Conservation (phyloP, 352 stramenopile genomes). For the Aphanomyces astaci region DNA sequence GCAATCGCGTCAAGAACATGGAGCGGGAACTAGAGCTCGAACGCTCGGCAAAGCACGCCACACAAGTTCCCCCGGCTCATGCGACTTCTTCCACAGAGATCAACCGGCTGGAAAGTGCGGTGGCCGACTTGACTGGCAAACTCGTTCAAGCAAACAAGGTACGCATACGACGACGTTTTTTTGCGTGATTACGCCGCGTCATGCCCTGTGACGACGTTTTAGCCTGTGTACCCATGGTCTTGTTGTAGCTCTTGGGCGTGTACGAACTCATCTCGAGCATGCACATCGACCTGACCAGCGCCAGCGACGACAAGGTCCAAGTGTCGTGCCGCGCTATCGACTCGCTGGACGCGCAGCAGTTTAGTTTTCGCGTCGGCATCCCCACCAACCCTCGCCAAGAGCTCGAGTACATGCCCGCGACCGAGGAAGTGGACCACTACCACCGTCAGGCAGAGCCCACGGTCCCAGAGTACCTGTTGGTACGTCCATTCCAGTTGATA, state of each 20-base stretch:
- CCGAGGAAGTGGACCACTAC: slow-evolving; percentile 18
- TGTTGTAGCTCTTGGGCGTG: slow-evolving; percentile 53
- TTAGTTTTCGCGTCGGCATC: slow-evolving; percentile 72
- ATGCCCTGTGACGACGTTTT: too few relatives aligned
- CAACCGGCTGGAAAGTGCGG: background rate
- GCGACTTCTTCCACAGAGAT: background rate
- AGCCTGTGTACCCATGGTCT: too few relatives aligned
- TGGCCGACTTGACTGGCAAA: slow-evolving; percentile 32
- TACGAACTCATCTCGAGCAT: slow-evolving; percentile 72
- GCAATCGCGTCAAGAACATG: slow-evolving; percentile 42
- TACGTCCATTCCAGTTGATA: too few relatives aligned
- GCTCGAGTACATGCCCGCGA: slow-evolving; percentile 66
- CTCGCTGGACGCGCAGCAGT: slow-evolving; percentile 51
- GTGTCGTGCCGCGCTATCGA: slow-evolving; percentile 60
- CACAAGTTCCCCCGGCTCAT: too few relatives aligned
- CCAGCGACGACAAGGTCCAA: slow-evolving; percentile 40
- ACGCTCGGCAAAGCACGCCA: slow-evolving; percentile 30
- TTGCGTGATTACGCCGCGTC: too few relatives aligned
- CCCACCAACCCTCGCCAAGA: slow-evolving; percentile 50
- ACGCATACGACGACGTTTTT: background rate
- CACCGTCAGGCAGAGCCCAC: background rate
- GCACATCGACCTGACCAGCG: slow-evolving; percentile 65
- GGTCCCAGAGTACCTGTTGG: slow-evolving; percentile 9
- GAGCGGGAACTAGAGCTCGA: slow-evolving; percentile 37
- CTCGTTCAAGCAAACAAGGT: slow-evolving; percentile 70